Conservation (phyloP, 2,329 filamentous ascomycete species). For the Tolypocladium amazonense region DNA sequence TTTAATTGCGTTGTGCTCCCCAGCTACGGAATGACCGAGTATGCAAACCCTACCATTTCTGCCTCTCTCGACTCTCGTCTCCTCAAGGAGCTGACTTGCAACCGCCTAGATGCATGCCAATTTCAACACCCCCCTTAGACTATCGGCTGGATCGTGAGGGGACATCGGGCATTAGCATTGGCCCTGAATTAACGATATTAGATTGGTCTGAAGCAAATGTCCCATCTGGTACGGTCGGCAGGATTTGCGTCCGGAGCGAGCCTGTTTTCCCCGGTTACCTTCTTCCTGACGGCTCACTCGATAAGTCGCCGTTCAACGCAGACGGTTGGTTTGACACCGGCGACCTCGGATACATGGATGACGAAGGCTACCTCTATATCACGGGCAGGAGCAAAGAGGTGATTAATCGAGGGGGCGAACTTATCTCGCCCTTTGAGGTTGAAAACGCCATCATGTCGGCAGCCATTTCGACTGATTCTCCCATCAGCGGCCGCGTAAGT, state of each 20-base stretch:
- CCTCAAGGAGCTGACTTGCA: not conserved
- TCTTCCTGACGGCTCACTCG: constrained; percentile 27
- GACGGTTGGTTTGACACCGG: constrained; percentile 45
- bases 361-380: constrained; percentile 40
- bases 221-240: constrained; percentile 25
- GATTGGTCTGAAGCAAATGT: constrained; percentile 25
- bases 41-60: constrained; percentile 5
- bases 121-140: constrained; percentile 41
- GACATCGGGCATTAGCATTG: constrained; percentile 40
- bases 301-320: constrained; percentile 33
- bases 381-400: constrained; percentile 46
- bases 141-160: constrained; percentile 40
- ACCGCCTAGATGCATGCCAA: constrained; percentile 39
- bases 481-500: constrained; percentile 33
- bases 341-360: constrained; percentile 41
- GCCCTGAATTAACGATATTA: constrained; percentile 39
- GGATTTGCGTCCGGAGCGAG: constrained; percentile 39
- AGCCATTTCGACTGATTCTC: constrained; percentile 27
- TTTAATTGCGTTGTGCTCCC: constrained; percentile 42
- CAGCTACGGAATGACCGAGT: constrained; percentile 49
- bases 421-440: constrained; percentile 50
- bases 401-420: constrained; percentile 46
- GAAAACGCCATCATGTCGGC: constrained; percentile 43
- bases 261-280: constrained; percentile 42
- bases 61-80: not conserved